phyloP scores from a whole-genome alignment of 768 basidiomycete species.

The Amanita fuliginea region DNA sequence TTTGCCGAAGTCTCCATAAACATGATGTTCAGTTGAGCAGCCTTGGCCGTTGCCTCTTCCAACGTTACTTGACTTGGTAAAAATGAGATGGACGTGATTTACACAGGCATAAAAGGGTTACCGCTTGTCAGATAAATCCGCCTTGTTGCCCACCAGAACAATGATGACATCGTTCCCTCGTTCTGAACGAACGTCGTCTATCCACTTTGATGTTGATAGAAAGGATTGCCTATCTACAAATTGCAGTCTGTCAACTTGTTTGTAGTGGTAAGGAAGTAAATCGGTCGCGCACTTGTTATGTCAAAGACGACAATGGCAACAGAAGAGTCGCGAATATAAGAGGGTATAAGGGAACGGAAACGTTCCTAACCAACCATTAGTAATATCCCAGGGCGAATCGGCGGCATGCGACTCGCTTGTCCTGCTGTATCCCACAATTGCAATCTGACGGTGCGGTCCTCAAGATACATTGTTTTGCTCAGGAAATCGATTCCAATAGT shows the following conservation, averaged over 20 bases:
- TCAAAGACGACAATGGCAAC: conserved; percentile 99
- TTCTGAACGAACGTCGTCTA: conserved; percentile 97
- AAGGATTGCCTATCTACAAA: conserved; percentile 88
- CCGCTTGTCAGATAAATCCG: conserved; percentile 98
- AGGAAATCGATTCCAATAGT: conserved; percentile 99
- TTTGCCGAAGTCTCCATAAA: conserved; percentile 99
- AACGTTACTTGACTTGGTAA: conserved; percentile 89
- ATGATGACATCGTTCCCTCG: conserved; percentile 97
- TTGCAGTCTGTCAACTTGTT: conserved; percentile 1
- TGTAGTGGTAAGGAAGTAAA: conserved; percentile 2
- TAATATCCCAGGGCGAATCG: background rate
- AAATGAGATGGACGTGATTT: conserved; percentile 6
- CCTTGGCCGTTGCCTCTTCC: conserved; percentile 89
- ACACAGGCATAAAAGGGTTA: conserved; percentile 26
- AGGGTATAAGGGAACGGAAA: conserved; percentile 94
- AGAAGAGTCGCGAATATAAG: conserved; percentile 97
- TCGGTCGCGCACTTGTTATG: conserved; percentile 65
- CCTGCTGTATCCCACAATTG: conserved; percentile 99
- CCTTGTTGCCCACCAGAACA: conserved; percentile 97
- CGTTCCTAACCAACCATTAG: conserved; percentile 57
- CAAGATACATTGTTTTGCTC: conserved; percentile 99
- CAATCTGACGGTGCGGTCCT: conserved; percentile 93
- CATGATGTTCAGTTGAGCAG: conserved; percentile 88
- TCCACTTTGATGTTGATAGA: conserved; percentile 97
- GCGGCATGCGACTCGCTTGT: conserved; percentile 42